Base-by-base conservation (phyloP, 2,329 filamentous ascomycete species). In the Cadophora sp. region DNA sequence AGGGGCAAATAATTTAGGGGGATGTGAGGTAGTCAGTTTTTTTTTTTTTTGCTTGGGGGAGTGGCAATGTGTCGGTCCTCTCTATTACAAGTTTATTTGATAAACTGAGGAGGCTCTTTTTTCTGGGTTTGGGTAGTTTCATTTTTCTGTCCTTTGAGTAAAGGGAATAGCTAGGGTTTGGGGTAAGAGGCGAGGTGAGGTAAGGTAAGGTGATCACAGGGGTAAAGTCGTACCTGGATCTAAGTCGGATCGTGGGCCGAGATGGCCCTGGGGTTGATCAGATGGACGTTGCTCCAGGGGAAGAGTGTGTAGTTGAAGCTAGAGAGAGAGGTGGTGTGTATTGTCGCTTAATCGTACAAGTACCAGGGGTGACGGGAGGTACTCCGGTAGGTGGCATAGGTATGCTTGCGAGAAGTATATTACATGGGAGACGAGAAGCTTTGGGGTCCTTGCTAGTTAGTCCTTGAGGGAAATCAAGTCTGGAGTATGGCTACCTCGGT, bases 351-450 rank as follows among this genome's bases (percentile, higher is more conserved):
- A 24, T 43, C 9, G 39, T 14, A 8, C n/a, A 27, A 36, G 39
- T 14, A 8, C n/a, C 51, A 36, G 30, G 51, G 27, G n/a, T 20
- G 18, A 7, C 8, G 30, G 30, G n/a, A 39, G 53, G 24, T 22
- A 22, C 53, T 39, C 53, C 8, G 33, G 33, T 56, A 55, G 51
- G 53, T 56, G 53, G 53, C 33, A 56, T 56, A 39, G 27, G 27
- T 30, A 30, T 55, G 20, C 30, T 39, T 39, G 33, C 53, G 8
- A 22, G 33, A 33, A n/a, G 50, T 53, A 33, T 33, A 53, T 56
- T 56, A 22, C 33, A 39, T 33, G 50, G 50, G 13, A 11, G 13
- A 30, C 22, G 27, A 39, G 18, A 56, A 56, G 33, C 33, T 56
- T 39, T 11, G 41, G 18, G 33, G 20, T 14, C 30, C 53, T 56